These are phyloP conservation scores for Theobroma grandiflorum DNA, from an alignment of 441 rosid genomes.

Conservation along the genomic window DNA sequence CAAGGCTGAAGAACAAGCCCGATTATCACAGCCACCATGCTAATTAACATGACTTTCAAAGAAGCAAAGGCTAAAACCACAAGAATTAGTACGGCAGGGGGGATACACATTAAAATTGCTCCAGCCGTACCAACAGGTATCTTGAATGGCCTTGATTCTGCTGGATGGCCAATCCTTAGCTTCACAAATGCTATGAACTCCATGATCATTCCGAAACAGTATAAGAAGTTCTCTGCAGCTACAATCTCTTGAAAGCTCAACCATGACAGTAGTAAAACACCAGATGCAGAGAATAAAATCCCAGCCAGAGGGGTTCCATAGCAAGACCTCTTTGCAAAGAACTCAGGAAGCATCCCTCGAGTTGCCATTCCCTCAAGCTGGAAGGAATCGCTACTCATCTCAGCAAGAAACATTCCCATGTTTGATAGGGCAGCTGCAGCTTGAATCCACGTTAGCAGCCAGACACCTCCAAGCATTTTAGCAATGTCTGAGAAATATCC, in stretches of 20 bases:
- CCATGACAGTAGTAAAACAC: conserved; percentile 53
- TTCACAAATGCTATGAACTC: conserved; percentile 51
- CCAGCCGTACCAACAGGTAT: conserved; percentile 47
- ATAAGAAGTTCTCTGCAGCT: conserved; percentile 55
- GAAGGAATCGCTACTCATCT: conserved; percentile 60
- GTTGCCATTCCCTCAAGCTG: conserved; percentile 59
- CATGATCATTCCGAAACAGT: conserved; percentile 58
- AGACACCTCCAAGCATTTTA: conserved; percentile 47
- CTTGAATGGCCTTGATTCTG: conserved; percentile 44
- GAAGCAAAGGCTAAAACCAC: conserved; percentile 50
- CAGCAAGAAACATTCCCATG: conserved; percentile 58
- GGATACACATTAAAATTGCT: conserved; percentile 45
- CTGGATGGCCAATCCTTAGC: conserved; percentile 41
- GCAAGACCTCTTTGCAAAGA: conserved; percentile 48
- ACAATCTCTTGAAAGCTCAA: conserved; percentile 62
- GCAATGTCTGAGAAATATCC: conserved; percentile 57
- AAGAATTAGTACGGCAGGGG: conserved; percentile 42
- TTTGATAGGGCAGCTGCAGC: conserved; percentile 52
- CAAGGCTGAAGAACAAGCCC: conserved; percentile 45
- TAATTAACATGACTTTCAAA: conserved; percentile 40
- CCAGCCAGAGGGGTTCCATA: conserved; percentile 51
- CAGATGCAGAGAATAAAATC: conserved; percentile 52
- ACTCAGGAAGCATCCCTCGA: conserved; percentile 49
- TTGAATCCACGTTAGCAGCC: conserved; percentile 53
- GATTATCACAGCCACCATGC: conserved; percentile 33